phyloP scores from a whole-genome alignment of 495 filamentous ascomycete species.

The Podospora pseudopauciseta region DNA sequence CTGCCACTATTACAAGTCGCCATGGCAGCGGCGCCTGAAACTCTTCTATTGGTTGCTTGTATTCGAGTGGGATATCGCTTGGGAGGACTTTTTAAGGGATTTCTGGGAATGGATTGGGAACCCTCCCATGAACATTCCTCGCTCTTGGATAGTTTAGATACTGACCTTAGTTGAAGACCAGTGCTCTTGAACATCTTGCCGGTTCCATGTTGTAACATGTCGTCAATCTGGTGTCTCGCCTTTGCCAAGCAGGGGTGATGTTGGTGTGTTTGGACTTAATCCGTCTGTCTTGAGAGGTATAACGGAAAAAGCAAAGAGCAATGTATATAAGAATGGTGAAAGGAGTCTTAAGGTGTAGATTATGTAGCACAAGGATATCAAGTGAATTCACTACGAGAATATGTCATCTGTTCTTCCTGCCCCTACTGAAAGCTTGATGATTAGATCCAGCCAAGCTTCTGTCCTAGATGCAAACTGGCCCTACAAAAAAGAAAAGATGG shows the following conservation, averaged over 20 bases:
- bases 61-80: not conserved
- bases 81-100: not conserved
- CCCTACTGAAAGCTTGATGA: not conserved
- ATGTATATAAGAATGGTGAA: not conserved
- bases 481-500: not conserved
- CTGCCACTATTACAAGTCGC: not conserved
- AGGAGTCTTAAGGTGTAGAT: not conserved
- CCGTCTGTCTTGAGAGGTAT: not conserved
- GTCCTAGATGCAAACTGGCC: conserved; percentile 3
- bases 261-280: not conserved
- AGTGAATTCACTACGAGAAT: not conserved
- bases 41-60: not conserved
- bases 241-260: not conserved
- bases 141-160: not conserved
- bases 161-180: not conserved
- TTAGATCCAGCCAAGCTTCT: not conserved
- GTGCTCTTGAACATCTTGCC: too few relatives aligned
- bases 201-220: not conserved
- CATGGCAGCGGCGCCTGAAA: not conserved
- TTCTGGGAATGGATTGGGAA: not conserved
- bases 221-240: not conserved
- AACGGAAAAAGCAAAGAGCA: not conserved
- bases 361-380: not conserved
- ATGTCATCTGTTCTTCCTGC: too few relatives aligned
- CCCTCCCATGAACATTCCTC: not conserved